phyloP scores from a whole-genome alignment of 352 stramenopile species.

The Phytophthora agathidicida region DNA sequence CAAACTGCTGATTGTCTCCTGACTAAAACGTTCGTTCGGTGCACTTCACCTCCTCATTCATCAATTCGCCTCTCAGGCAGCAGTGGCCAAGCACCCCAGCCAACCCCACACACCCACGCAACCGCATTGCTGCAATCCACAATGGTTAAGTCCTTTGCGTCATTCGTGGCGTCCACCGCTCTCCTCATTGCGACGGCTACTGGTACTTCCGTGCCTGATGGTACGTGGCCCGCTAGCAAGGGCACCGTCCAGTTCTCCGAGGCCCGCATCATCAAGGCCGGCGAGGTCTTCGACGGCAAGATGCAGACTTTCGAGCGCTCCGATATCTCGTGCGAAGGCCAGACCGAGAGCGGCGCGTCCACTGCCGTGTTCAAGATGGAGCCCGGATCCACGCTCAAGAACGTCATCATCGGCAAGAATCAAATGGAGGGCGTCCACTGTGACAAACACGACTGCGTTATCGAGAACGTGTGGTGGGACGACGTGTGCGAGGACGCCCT shows the following conservation, averaged over 20 bases:
- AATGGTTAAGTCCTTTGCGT: constrained; percentile 20
- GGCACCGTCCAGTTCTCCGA: constrained; percentile 17
- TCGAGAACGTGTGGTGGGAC: constrained; percentile 15
- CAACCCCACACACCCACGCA: constrained; percentile 2
- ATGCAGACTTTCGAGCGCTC: constrained; percentile 65
- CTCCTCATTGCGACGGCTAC: constrained; percentile 8
- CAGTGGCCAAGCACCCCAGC: constrained; percentile 14
- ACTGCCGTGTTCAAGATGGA: constrained; percentile 42
- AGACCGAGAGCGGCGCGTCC: constrained; percentile 32
- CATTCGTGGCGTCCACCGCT: constrained; percentile 8
- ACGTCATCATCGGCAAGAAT: constrained; percentile 24
- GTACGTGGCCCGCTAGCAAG: constrained; percentile 18
- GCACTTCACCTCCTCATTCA: constrained; percentile 11
- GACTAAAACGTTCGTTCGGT: neutral
- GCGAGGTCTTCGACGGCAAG: constrained; percentile 25
- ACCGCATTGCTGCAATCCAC: constrained; percentile 1
- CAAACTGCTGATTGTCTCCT: neutral
- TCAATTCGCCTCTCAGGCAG: constrained; percentile 16
- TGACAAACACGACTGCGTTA: constrained; percentile 8
- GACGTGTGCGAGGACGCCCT: constrained; percentile 24
- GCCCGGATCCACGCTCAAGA: constrained; percentile 16
- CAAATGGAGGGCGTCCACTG: constrained; percentile 21
- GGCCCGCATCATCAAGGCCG: constrained; percentile 38
- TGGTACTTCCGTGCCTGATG: constrained; percentile 5
- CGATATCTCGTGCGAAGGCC: constrained; percentile 40